phyloP scores from a whole-genome alignment of 2,329 filamentous ascomycete species.

The Botrytis aclada region DNA sequence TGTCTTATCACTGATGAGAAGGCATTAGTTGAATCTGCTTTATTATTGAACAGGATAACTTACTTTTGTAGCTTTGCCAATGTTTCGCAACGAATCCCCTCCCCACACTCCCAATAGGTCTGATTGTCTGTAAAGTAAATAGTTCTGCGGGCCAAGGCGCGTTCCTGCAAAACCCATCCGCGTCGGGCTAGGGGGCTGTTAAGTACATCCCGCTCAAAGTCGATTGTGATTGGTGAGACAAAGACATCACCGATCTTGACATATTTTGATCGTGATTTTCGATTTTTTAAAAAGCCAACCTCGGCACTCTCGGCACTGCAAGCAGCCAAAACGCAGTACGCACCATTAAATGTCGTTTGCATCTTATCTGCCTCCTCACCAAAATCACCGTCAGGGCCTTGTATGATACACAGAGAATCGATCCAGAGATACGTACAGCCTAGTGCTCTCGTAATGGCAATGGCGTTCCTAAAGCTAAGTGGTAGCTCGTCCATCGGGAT shows the following conservation, averaged over 20 bases:
- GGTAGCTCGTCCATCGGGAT: slow-evolving; percentile 26
- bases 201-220: slow-evolving; percentile 39
- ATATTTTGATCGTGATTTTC: neutral
- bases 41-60: neutral
- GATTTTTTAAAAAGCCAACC: neutral
- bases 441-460: slow-evolving; percentile 32
- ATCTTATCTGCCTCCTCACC: slow-evolving; percentile 30
- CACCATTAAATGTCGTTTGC: slow-evolving; percentile 28
- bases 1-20: slow-evolving; percentile 18
- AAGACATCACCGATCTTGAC: neutral
- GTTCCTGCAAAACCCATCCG: slow-evolving; percentile 44
- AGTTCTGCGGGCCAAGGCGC: slow-evolving; percentile 39
- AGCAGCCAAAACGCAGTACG: slow-evolving; percentile 17
- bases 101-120: slow-evolving; percentile 42
- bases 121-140: slow-evolving; percentile 40
- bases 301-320: slow-evolving; percentile 2
- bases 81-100: slow-evolving; percentile 39
- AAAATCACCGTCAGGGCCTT: slow-evolving; percentile 35
- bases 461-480: slow-evolving; percentile 33
- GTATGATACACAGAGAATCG: slow-evolving; percentile 38
- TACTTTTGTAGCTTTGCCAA: slow-evolving; percentile 39
- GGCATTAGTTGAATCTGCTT: neutral
- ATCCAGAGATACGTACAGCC: slow-evolving; percentile 37
- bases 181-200: slow-evolving; percentile 37
- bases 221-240: slow-evolving; percentile 22